Evolutionary conservation across 78 protist species (phyloP).

Genomic region (Dictyostelium brefeldianum): DNA sequence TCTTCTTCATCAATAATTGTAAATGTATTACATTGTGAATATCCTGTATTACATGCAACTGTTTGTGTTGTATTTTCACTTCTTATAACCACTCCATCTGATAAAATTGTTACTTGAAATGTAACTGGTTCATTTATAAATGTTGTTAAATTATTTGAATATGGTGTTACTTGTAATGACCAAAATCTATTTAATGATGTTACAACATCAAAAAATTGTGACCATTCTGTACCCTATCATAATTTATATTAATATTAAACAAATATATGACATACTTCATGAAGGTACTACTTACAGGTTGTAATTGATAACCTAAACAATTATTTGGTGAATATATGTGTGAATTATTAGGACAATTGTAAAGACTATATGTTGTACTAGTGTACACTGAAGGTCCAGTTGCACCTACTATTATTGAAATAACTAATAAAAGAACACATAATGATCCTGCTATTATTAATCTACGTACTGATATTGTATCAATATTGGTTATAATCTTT

Average conservation of each 20-base stretch:
- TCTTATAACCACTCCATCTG: background rate
- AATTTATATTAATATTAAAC: too few relatives aligned
- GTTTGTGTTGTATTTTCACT: background rate
- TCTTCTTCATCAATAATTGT: slow-evolving; percentile 43
- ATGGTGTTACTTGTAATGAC: slow-evolving; percentile 61
- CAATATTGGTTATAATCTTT: slow-evolving; percentile 33
- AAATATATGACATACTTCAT: too few relatives aligned
- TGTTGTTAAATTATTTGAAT: slow-evolving; percentile 19
- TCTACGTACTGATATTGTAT: slow-evolving; percentile 16
- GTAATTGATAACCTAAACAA: slow-evolving; percentile 44
- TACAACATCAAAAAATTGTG: background rate
- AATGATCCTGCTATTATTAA: slow-evolving; percentile 33
- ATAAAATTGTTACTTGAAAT: background rate
- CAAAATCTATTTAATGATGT: slow-evolving; percentile 41
- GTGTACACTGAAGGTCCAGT: slow-evolving; percentile 67
- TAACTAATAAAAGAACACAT: background rate
- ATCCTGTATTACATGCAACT: slow-evolving; percentile 27
- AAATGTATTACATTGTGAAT: slow-evolving; percentile 17
- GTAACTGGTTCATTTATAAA: background rate
- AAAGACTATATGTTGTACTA: background rate
- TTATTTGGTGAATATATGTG: background rate
- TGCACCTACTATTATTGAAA: slow-evolving; percentile 68
- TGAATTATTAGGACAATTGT: slow-evolving; percentile 26
- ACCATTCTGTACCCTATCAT: background rate
- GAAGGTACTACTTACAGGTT: slow-evolving; percentile 19